Percentiles rank a stretch among this genome's conserved stretches.
These are phyloP conservation scores for Alternaria sp. DNA, from an alignment of 2,329 filamentous ascomycete species.

Conservation along the genomic window DNA sequence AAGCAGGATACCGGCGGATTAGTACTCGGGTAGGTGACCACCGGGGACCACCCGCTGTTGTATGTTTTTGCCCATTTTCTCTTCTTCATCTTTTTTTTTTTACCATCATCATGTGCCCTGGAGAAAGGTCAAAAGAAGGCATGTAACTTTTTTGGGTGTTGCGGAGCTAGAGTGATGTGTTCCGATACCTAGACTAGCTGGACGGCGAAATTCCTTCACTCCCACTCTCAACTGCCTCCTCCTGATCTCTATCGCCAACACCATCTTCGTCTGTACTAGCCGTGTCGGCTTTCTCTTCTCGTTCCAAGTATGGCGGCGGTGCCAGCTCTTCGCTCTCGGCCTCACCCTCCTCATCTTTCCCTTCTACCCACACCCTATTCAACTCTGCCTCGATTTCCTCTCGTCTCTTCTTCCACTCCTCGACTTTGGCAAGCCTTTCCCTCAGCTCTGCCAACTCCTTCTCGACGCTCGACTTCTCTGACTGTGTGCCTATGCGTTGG, in stretches of 20 bases:
- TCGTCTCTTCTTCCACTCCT: conserved; percentile 79
- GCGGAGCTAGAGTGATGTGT: not conserved
- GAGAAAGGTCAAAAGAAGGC: not conserved
- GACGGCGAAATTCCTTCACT: not conserved
- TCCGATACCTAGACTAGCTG: not conserved
- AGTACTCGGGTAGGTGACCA: not conserved
- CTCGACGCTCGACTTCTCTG: conserved; percentile 92
- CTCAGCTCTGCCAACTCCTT: conserved; percentile 86
- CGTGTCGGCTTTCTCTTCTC: not conserved
- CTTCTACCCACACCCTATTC: conserved; percentile 65
- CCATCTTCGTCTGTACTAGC: not conserved
- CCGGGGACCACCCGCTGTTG: not conserved
- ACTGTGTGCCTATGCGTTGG: conserved; percentile 89
- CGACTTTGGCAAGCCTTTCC: conserved; percentile 79
- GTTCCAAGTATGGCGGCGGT: conserved; percentile 46
- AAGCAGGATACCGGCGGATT: not conserved
- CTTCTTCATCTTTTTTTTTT: not conserved
- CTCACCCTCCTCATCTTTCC: conserved; percentile 16
- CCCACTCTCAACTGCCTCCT: not conserved
- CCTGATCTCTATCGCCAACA: not conserved
- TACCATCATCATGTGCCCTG: not conserved
- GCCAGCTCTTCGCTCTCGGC: conserved; percentile 42
- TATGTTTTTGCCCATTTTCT: not conserved
- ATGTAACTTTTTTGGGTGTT: no score
- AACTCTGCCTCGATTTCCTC: conserved; percentile 86